A percentile compares a stretch with the other conserved stretches of the same genome.
phyloP scores from a whole-genome alignment of 805 yeast species.

The Vanderwaltozyma verrucispora region DNA sequence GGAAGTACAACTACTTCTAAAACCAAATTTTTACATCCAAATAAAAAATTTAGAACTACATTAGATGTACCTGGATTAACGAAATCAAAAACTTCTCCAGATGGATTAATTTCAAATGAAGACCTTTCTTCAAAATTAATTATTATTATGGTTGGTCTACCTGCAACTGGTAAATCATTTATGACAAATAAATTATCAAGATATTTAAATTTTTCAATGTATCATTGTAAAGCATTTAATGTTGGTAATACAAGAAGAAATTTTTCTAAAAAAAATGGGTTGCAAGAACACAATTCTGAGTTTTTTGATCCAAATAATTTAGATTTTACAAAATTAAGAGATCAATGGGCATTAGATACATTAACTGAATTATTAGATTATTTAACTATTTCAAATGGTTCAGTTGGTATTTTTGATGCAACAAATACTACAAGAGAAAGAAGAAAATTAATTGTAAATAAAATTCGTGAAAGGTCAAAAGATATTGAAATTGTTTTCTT shows the following conservation, averaged over 20 bases:
- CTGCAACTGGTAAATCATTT: slow-evolving; percentile 92
- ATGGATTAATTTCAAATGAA: slow-evolving; percentile 47
- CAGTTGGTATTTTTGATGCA: slow-evolving; percentile 87
- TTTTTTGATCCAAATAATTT: slow-evolving; percentile 78
- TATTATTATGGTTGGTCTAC: slow-evolving; percentile 97
- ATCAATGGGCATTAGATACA: slow-evolving; percentile 95
- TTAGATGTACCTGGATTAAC: slow-evolving; percentile 90
- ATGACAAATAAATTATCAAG: slow-evolving; percentile 85
- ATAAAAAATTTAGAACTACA: slow-evolving; percentile 47
- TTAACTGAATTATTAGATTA: slow-evolving; percentile 74
- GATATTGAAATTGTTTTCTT: slow-evolving; percentile 69
- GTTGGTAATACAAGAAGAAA: slow-evolving; percentile 91
- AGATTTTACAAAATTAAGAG: slow-evolving; percentile 56
- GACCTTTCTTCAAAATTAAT: slow-evolving; percentile 80
- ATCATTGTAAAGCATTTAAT: slow-evolving; percentile 80
- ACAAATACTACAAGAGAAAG: slow-evolving; percentile 64
- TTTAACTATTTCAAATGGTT: slow-evolving; percentile 68
- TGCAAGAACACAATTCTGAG: slow-evolving; percentile 55
- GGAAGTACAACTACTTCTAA: no score
- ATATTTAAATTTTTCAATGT: slow-evolving; percentile 89
- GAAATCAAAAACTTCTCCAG: slow-evolving; percentile 66
- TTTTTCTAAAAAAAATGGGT: slow-evolving; percentile 34
- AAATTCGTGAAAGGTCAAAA: slow-evolving; percentile 46
- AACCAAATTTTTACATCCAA: neutral
- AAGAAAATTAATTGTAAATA: slow-evolving; percentile 45